A percentile compares a stretch with the other conserved stretches of the same genome.
Evolutionary conservation across 495 filamentous ascomycete genomes (phyloP).

Genomic region (Podospora pseudopauciseta): DNA sequence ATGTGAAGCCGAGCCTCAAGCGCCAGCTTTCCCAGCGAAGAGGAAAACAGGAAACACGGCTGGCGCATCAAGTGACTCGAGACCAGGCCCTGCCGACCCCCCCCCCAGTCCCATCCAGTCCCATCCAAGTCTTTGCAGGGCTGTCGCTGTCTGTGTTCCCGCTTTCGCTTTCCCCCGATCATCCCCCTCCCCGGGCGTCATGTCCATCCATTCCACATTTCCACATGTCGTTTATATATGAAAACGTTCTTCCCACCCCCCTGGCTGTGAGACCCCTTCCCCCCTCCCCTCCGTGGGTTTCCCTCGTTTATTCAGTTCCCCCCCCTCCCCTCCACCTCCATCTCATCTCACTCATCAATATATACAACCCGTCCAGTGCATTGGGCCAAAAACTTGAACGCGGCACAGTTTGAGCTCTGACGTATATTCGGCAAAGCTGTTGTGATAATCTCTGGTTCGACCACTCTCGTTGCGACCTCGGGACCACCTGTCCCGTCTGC

Average conservation of each 20-base stretch:
- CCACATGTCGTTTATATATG: background rate
- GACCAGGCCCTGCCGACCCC: background rate
- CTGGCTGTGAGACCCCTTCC: background rate
- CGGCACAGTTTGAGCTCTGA: constrained; percentile 21
- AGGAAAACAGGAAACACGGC: constrained; percentile 7
- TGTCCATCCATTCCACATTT: background rate
- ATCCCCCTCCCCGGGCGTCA: background rate
- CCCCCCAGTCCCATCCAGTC: background rate
- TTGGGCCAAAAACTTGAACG: background rate
- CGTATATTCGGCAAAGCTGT: constrained; percentile 31
- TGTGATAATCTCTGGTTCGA: constrained; percentile 21
- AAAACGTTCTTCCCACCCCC: background rate
- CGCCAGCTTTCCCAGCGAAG: constrained; percentile 8
- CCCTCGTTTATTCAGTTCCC: constrained; percentile 2
- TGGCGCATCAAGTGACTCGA: background rate
- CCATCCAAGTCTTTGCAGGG: background rate
- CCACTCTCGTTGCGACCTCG: constrained; percentile 22
- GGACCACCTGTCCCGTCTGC: constrained; percentile 20
- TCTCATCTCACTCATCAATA: background rate
- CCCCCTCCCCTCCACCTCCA: background rate
- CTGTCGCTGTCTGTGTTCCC: constrained; percentile 2
- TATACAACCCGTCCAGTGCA: background rate
- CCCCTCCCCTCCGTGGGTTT: constrained; percentile 3
- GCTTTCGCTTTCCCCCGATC: background rate
- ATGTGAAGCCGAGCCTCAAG: constrained; percentile 10